Evolutionary conservation across 1,284 basidiomycete genomes (phyloP).

Genomic region (Cutaneotrichosporon sp.): DNA sequence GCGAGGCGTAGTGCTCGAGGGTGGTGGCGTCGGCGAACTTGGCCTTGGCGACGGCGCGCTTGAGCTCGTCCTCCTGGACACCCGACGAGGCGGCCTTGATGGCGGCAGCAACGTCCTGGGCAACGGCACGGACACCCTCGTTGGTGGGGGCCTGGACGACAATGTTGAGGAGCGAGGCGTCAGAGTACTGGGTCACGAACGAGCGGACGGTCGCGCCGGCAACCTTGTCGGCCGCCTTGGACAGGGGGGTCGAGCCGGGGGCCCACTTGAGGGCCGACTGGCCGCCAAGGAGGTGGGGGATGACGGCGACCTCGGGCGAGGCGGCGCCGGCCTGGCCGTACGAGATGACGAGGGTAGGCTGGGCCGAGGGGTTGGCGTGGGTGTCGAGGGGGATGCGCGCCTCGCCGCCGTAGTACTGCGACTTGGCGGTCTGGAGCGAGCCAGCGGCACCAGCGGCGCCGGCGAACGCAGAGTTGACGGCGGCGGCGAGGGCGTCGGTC

Average conservation of each 20-base stretch:
- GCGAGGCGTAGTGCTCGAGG: conserved; percentile 68
- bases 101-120: conserved; percentile 65
- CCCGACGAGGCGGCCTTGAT: conserved; percentile 63
- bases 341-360: conserved; percentile 77
- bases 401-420: conserved; percentile 83
- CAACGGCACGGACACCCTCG: conserved; percentile 56
- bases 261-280: conserved; percentile 86
- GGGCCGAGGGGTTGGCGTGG: conserved; percentile 59
- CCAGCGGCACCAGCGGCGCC: conserved; percentile 43
- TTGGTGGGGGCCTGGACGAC: conserved; percentile 59
- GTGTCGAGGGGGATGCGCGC: conserved; percentile 62
- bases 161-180: conserved; percentile 81
- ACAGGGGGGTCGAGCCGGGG: conserved; percentile 67
- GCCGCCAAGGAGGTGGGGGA: conserved; percentile 69
- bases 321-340: conserved; percentile 69
- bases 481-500: conserved; percentile 65
- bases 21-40: conserved; percentile 75
- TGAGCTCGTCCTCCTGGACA: conserved; percentile 69
- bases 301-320: conserved; percentile 67
- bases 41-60: conserved; percentile 79
- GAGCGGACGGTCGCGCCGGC: conserved; percentile 62
- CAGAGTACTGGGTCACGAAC: conserved; percentile 82
- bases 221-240: conserved; percentile 55
- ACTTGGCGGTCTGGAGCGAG: conserved; percentile 35
- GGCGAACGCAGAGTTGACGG: conserved; percentile 70